Base-by-base conservation (phyloP, 352 stramenopile species). In the Phytophthora pluvialis region DNA sequence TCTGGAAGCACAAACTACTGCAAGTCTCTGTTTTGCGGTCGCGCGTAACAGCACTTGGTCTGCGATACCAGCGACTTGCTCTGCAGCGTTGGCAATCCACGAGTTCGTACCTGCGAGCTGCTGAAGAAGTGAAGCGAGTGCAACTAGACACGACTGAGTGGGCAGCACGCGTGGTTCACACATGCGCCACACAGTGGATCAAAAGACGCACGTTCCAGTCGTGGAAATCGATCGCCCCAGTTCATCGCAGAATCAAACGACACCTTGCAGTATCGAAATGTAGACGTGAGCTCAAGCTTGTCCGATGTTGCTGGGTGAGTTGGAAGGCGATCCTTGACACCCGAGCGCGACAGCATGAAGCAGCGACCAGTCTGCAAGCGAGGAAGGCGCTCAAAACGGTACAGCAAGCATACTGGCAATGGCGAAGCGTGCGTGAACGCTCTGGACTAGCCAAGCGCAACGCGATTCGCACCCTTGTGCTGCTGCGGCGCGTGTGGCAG, bases 401-500 rank as follows among this genome's bases (percentile, higher is more conserved):
- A 18, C 18, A 59, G 7, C 65, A 60, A 33, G 16, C 48, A n/a
- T 70, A 66, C 12, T 65, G 52, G 39, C 40, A 33, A 33, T 73
- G 65, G 60, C 48, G 49, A 40, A 18, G 29, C 6, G 25, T 44
- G 12, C 28, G 39, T 21, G 26, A 57, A 28, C 45, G 36, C 8
- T 44, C n/a, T 40, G 21, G 40, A 1, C n/a, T 51, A 0, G 11
- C 39, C 59, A 73, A 59, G 8, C 46, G 38, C 10, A 36, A 54
- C 8, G 65, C 65, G 26, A 44, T 65, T 4, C 47, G 29, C 3
- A 57, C 40, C 11, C 28, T 68, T 5, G 29, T 55, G 13, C 15
- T 58, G 26, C 2, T 73, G 8, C 29, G 25, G 12, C 65, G 40
- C 25, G 16, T 11, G 21, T 52, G 58, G 44, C 16, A 68, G 36